Base-by-base conservation (phyloP, 306 rosid genomes). In the Cyamopsis tetragonoloba region DNA sequence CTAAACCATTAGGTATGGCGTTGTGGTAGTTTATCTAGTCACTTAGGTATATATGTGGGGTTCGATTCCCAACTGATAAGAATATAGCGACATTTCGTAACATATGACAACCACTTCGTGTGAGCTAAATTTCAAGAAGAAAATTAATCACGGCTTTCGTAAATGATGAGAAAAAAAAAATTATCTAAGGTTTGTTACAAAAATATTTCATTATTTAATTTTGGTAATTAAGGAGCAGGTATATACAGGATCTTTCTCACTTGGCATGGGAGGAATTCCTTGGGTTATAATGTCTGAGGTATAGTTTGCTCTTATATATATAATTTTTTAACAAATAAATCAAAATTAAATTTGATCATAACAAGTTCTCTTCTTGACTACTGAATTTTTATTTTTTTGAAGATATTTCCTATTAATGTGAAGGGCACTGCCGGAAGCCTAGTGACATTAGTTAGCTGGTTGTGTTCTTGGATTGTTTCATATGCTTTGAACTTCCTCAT, bases 281-380 rank as follows among this genome's bases (percentile, higher is more conserved):
- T 89, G 96, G 95, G 81, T 87, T 55, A 81, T 89, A 71, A 87
- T 89, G 91, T 89, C 95, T 68, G 91, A 89, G 91, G 96, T 89
- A n/a, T n/a, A 14, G 54, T 61, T 53, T 57, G 47, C 1, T 32
- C 35, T 37, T 69, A 10, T n/a, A n/a, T n/a, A n/a, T n/a, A n/a
- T 18, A 6, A 8, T 17, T 35, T 32, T 17, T 64, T 23, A 62
- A 41, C 17, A 20, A 2, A 18, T 10, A 20, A 34, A 44, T 41
- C 7, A 30, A 66, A 75, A 20, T 9, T 57, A 11, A n/a, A n/a
- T n/a, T n/a, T n/a, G 44, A 32, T 18, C 43, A 57, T n/a, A 22
- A 44, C 0, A 56, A 54, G 17, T 39, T 13, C 39, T 9, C 10
- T 13, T 11, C 5, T 14, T 64, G 49, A 41, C 19, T 51, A 58